phyloP scores from a whole-genome alignment of 1,284 basidiomycete genomes.

The Phlebopus sp. region DNA sequence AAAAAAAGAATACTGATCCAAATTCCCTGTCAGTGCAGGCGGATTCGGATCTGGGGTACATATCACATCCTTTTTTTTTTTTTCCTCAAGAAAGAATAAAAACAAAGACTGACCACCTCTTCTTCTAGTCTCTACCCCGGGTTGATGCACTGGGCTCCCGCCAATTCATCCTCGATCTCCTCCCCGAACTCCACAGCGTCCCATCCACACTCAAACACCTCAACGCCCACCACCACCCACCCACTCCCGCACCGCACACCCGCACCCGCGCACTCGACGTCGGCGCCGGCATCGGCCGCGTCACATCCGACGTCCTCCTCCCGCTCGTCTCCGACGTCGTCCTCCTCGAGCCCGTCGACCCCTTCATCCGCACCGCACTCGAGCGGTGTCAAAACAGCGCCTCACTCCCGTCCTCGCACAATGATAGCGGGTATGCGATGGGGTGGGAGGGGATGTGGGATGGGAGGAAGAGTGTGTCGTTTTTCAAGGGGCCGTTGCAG shows the following conservation, averaged over 20 bases:
- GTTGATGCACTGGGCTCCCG: constrained; percentile 87
- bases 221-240: constrained; percentile 16
- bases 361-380: constrained; percentile 74
- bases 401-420: constrained; percentile 15
- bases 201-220: constrained; percentile 52
- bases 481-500: constrained; percentile 78
- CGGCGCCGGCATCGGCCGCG: constrained; percentile 88
- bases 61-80: constrained; percentile 9
- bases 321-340: constrained; percentile 84
- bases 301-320: constrained; percentile 82
- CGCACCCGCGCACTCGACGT: constrained; percentile 82
- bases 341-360: constrained; percentile 80
- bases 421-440: constrained; percentile 15
- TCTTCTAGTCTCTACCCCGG: constrained; percentile 74
- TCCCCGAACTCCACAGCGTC: constrained; percentile 76
- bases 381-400: constrained; percentile 44
- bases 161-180: constrained; percentile 76
- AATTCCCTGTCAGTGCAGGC: constrained; percentile 39
- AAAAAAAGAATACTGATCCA: no score
- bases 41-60: constrained; percentile 72
- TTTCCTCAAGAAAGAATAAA: constrained; percentile 12
- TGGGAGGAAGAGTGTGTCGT: constrained; percentile 72
- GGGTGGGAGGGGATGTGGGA: constrained; percentile 70
- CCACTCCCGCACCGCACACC: not conserved
- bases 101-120: no score